phyloP scores from a whole-genome alignment of 2,329 filamentous ascomycete genomes.

The Penicillium sumatraense region DNA sequence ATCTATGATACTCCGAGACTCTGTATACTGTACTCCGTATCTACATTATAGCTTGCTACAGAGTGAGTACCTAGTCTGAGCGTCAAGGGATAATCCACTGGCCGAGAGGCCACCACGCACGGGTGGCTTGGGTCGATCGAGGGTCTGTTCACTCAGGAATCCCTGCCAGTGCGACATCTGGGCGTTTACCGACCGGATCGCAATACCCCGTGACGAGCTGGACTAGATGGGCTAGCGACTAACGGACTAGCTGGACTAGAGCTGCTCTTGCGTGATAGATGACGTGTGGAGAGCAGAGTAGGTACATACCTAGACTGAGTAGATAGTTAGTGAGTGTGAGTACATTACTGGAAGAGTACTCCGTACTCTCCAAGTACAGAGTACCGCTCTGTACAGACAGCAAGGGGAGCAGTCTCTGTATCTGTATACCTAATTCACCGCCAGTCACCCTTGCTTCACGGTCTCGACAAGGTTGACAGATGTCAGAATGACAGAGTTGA shows the following conservation, averaged over 20 bases:
- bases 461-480: slow-evolving; percentile 15
- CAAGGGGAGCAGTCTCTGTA: not conserved
- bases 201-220: not conserved
- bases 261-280: not conserved
- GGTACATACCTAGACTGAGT: no score
- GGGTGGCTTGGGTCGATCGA: slow-evolving; percentile 32
- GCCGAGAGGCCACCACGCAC: slow-evolving; percentile 29
- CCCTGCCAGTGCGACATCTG: slow-evolving; percentile 18
- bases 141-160: slow-evolving; percentile 30
- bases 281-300: not conserved
- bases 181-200: slow-evolving; percentile 12
- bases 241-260: no score
- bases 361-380: no score
- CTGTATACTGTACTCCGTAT: no score
- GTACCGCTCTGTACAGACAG: not conserved
- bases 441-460: slow-evolving; percentile 10
- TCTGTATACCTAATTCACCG: slow-evolving; percentile 9
- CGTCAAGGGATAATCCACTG: slow-evolving; percentile 15
- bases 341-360: not conserved
- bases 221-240: no score
- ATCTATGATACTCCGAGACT: no score
- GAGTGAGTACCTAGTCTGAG: not conserved
- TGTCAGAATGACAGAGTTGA: slow-evolving; percentile 6
- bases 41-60: not conserved
- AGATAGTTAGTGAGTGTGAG: no score